Conservation (phyloP, 352 stramenopile genomes). For the Phytophthora litchii region DNA sequence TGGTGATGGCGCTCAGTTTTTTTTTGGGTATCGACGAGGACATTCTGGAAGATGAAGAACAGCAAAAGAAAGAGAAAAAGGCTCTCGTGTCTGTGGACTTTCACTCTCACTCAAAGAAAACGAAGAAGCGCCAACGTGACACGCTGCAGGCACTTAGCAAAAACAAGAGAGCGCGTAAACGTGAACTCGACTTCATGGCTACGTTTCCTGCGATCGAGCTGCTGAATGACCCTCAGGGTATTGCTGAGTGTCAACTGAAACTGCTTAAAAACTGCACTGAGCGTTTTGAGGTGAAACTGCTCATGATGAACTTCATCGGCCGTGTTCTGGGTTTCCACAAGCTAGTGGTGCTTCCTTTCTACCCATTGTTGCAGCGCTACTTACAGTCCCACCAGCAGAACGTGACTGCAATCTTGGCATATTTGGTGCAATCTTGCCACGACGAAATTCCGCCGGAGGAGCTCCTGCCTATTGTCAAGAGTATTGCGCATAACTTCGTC, state of each 20-base stretch:
- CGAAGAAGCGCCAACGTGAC: constrained; percentile 87
- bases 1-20: constrained; percentile 95
- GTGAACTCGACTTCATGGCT: constrained; percentile 73
- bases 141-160: constrained; percentile 90
- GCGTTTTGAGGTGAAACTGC: constrained; percentile 94
- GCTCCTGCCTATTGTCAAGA: constrained; percentile 95
- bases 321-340: constrained; percentile 97
- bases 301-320: constrained; percentile 99
- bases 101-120: constrained; percentile 97
- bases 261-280: constrained; percentile 89
- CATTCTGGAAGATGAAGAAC: constrained; percentile 96
- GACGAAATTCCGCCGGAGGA: constrained; percentile 97
- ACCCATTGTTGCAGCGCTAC: constrained; percentile 96
- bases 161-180: constrained; percentile 87
- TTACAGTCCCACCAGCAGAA: constrained; percentile 89
- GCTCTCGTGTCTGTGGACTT: constrained; percentile 89
- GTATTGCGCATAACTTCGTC: constrained; percentile 98
- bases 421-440: constrained; percentile 98
- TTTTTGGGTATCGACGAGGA: constrained; percentile 98
- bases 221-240: constrained; percentile 96
- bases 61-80: constrained; percentile 90
- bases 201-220: constrained; percentile 98
- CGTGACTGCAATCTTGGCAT: constrained; percentile 96
- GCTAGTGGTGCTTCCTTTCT: constrained; percentile 96
- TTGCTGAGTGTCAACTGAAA: constrained; percentile 95